Evolutionary conservation across 2,329 filamentous ascomycete species (phyloP).

Genomic region (Pseudonectria foliicola): DNA sequence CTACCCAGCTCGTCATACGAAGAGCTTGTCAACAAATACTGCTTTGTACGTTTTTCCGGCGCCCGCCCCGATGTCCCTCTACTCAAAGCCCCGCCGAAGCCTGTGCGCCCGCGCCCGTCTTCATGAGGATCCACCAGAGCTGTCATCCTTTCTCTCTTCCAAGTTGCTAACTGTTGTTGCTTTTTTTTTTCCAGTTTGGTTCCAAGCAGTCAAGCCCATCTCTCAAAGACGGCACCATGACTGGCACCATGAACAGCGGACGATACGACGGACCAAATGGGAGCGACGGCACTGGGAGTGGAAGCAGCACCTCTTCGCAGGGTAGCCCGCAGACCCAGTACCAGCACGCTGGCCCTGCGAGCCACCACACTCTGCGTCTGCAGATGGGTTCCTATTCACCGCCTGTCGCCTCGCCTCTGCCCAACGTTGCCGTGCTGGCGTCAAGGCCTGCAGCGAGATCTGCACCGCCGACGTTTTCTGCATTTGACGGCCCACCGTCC

Average conservation of each 20-base stretch:
- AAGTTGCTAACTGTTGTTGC: constrained; percentile 31
- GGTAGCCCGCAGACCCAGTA: constrained; percentile 9
- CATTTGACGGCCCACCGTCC: constrained; percentile 40
- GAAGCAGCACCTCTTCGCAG: constrained; percentile 6
- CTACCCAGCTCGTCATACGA: constrained; percentile 88
- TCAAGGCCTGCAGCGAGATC: constrained; percentile 33
- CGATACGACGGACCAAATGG: constrained; percentile 26
- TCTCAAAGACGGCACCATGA: constrained; percentile 41
- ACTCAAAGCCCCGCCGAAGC: constrained; percentile 9
- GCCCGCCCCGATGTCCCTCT: constrained; percentile 22
- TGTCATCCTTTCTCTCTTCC: neutral
- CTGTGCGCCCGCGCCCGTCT: too few relatives aligned
- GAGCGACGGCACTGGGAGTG: constrained; percentile 5
- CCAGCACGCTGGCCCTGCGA: constrained; percentile 30
- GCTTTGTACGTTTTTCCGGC: constrained; percentile 82
- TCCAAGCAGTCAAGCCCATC: constrained; percentile 50
- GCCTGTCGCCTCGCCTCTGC: constrained; percentile 13
- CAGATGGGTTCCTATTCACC: constrained; percentile 9
- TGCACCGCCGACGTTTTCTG: constrained; percentile 38
- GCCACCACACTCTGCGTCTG: constrained; percentile 35
- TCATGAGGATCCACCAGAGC: neutral
- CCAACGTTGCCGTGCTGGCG: constrained; percentile 13
- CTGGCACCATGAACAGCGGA: constrained; percentile 37
- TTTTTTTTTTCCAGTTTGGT: constrained; percentile 45
- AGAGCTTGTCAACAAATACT: constrained; percentile 97